Conservation (phyloP, 164 flowering plant species). For the Nelumbo lutea region DNA sequence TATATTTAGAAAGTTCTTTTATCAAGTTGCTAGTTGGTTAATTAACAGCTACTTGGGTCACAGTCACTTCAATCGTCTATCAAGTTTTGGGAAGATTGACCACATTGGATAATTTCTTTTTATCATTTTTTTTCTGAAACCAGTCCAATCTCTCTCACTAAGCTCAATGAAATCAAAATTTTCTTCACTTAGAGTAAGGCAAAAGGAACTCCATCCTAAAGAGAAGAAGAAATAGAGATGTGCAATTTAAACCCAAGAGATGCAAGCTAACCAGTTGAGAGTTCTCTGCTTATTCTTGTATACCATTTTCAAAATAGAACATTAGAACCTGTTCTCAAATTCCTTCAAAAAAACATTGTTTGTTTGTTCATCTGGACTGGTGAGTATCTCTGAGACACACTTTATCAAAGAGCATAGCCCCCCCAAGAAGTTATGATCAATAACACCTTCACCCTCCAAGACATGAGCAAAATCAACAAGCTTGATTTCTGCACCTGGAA, state of each 20-base stretch:
- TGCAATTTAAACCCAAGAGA: not conserved
- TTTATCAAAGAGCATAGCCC: slow-evolving; percentile 45
- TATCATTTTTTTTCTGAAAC: not conserved
- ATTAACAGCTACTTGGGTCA: too few species aligned
- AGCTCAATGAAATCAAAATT: not conserved
- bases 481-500: slow-evolving; percentile 36
- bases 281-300: not conserved
- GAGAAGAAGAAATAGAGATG: not conserved
- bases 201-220: not conserved
- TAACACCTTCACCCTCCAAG: slow-evolving; percentile 46
- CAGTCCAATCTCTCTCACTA: not conserved
- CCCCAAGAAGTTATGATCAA: slow-evolving; percentile 75
- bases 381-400: slow-evolving; percentile 34
- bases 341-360: not conserved
- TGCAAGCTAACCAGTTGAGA: not conserved
- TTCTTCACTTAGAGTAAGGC: not conserved
- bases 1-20: too few species aligned
- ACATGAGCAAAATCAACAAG: slow-evolving; percentile 71
- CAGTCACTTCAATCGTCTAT: too few species aligned
- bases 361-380: slow-evolving; percentile 10
- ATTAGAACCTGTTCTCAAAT: not conserved
- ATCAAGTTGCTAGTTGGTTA: too few species aligned
- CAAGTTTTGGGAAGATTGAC: too few species aligned
- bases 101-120: too few species aligned
- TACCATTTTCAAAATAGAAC: not conserved